Percentiles rank a stretch among this genome's conserved stretches.
These are phyloP conservation scores for Neurospora sp. DNA, from an alignment of 495 filamentous ascomycete genomes.

Conservation along the genomic window DNA sequence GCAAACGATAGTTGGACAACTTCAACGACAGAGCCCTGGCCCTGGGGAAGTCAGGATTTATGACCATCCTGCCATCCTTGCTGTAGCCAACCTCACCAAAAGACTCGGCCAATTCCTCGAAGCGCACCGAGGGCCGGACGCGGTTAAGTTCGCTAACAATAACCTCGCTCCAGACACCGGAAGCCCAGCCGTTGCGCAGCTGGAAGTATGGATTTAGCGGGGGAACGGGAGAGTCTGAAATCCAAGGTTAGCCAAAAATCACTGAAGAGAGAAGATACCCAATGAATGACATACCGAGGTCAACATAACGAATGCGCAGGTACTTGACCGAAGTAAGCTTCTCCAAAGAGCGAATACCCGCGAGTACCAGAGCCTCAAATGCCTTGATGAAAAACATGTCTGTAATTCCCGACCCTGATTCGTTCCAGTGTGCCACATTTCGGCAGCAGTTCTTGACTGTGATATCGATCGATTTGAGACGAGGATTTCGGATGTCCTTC, in stretches of 20 bases:
- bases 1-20: constrained; percentile 36
- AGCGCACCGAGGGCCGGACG: constrained; percentile 44
- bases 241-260: constrained; percentile 1
- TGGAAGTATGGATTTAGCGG: constrained; percentile 60
- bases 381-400: constrained; percentile 56
- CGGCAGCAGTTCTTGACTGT: constrained; percentile 62
- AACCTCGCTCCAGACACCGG: constrained; percentile 58
- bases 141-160: constrained; percentile 47
- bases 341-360: constrained; percentile 47
- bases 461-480: constrained; percentile 55
- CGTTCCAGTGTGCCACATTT: constrained; percentile 40
- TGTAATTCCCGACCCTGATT: constrained; percentile 53
- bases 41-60: constrained; percentile 38
- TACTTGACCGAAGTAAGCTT: constrained; percentile 43
- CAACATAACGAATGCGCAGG: constrained; percentile 61
- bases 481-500: constrained; percentile 29
- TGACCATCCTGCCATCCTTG: constrained; percentile 42
- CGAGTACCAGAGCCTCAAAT: constrained; percentile 54
- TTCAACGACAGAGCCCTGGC: constrained; percentile 35
- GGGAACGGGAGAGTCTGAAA: constrained; percentile 41
- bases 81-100: constrained; percentile 40
- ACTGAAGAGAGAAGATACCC: background rate
- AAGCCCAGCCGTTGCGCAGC: constrained; percentile 44
- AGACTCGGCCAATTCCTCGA: constrained; percentile 47
- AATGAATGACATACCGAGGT: constrained; percentile 44